Evolutionary conservation across 495 filamentous ascomycete species (phyloP).

Genomic region (Darksidea phi): DNA sequence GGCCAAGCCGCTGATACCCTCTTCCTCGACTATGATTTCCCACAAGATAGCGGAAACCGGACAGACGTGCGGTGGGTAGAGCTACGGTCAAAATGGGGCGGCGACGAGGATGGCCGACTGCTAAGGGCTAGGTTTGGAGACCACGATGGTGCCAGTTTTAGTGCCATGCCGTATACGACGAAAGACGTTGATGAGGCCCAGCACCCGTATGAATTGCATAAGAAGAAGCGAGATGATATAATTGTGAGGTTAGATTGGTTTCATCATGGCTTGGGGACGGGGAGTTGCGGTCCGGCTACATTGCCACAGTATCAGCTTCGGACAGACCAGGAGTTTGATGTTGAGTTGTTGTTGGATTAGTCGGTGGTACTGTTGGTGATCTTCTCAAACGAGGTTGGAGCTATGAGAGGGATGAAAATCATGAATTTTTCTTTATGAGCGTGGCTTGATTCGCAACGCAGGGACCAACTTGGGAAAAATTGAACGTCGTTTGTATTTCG

Average conservation of each 20-base stretch:
- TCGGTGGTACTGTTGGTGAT: too few species aligned
- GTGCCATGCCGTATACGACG: slow-evolving; percentile 53
- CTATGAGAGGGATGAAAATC: too few species aligned
- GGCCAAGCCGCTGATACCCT: slow-evolving; percentile 47
- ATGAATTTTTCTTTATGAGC: too few species aligned
- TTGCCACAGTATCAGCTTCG: slow-evolving; percentile 52
- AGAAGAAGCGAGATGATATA: slow-evolving; percentile 51
- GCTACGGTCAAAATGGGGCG: slow-evolving; percentile 36
- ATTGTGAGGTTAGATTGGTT: slow-evolving; percentile 58
- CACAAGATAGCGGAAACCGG: slow-evolving; percentile 64
- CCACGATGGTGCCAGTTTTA: slow-evolving; percentile 52
- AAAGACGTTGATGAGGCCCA: slow-evolving; percentile 54
- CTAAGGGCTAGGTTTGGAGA: slow-evolving; percentile 33
- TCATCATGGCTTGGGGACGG: slow-evolving; percentile 59
- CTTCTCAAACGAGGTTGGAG: too few species aligned
- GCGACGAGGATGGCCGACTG: slow-evolving; percentile 46
- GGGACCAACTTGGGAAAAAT: too few species aligned
- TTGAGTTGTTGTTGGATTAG: slow-evolving; percentile 30
- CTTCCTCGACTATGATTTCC: slow-evolving; percentile 59
- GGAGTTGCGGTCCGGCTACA: slow-evolving; percentile 59
- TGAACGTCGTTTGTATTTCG: too few species aligned
- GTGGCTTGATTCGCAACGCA: too few species aligned
- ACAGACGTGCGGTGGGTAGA: slow-evolving; percentile 60
- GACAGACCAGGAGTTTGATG: slow-evolving; percentile 38
- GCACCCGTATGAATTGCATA: slow-evolving; percentile 62